Conservation (phyloP, 148 eudicot genomes). For the Rheum nobile region DNA sequence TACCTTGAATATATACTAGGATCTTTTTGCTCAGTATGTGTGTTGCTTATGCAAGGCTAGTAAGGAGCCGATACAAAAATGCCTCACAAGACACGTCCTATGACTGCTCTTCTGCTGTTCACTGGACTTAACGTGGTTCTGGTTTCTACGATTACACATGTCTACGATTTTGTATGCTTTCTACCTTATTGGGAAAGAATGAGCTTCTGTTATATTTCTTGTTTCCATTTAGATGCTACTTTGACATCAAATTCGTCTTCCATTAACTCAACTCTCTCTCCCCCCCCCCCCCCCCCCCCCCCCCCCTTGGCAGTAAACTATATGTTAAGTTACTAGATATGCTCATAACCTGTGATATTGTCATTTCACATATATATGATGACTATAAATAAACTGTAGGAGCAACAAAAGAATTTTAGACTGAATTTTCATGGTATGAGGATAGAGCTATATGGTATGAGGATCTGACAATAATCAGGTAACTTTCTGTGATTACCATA, state of each 20-base stretch:
- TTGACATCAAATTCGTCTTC: no score
- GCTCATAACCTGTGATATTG: neutral
- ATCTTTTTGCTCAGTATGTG: neutral
- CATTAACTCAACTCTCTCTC: no score
- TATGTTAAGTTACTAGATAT: neutral
- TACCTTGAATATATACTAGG: neutral
- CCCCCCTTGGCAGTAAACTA: neutral
- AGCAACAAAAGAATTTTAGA: no score
- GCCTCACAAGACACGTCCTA: no score
- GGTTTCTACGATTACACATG: slow-evolving; percentile 64
- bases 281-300: no score
- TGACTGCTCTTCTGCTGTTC: no score
- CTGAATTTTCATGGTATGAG: no score
- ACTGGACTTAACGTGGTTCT: no score
- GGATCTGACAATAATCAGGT: slow-evolving; percentile 75
- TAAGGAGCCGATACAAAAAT: slow-evolving; percentile 21
- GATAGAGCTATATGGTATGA: slow-evolving; percentile 18
- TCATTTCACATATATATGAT: no score
- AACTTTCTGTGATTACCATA: neutral
- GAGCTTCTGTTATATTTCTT: neutral
- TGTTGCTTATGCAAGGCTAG: slow-evolving; percentile 6
- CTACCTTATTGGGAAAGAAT: slow-evolving; percentile 83
- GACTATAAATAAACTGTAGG: no score
- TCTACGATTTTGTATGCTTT: slow-evolving; percentile 82
- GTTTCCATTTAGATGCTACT: no score